Percentiles rank a stretch among this genome's conserved stretches.
These are phyloP conservation scores for Plasmodiophora brassicae DNA, from an alignment of 208 protist species.

Conservation along the genomic window DNA sequence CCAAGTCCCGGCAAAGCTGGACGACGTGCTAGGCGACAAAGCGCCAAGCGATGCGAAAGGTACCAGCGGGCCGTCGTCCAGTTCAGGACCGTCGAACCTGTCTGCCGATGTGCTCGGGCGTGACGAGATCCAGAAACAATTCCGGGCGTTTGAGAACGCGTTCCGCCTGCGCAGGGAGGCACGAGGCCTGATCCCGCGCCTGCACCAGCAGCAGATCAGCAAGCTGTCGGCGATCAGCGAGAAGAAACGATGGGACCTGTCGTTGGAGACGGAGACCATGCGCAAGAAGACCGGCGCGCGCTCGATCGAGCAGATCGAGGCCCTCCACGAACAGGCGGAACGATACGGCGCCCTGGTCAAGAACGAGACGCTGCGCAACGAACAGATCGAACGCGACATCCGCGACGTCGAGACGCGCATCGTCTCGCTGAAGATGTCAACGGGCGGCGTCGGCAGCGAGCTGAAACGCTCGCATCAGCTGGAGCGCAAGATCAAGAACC, in stretches of 20 bases:
- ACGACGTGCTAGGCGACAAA: no score
- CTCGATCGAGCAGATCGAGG: background rate
- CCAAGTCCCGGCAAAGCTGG: no score
- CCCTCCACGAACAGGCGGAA: background rate
- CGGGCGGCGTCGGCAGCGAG: background rate
- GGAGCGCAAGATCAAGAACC: background rate
- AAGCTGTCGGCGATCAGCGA: background rate
- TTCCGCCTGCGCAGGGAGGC: background rate
- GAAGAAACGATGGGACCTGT: background rate
- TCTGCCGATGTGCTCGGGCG: no score
- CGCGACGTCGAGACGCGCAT: background rate
- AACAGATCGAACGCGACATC: background rate
- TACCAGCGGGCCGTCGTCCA: no score
- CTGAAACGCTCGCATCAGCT: background rate
- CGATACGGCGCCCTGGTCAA: background rate
- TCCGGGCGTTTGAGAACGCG: background rate
- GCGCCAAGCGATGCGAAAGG: no score
- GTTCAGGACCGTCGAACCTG: no score
- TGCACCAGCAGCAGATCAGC: background rate
- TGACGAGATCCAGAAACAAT: background rate
- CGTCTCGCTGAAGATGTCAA: background rate
- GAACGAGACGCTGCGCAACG: background rate
- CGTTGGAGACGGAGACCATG: background rate
- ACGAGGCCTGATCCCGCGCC: background rate
- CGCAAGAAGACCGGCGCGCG: background rate